These are phyloP conservation scores for Populus hybrid DNA, from an alignment of 441 rosid genomes.

Conservation along the genomic window DNA sequence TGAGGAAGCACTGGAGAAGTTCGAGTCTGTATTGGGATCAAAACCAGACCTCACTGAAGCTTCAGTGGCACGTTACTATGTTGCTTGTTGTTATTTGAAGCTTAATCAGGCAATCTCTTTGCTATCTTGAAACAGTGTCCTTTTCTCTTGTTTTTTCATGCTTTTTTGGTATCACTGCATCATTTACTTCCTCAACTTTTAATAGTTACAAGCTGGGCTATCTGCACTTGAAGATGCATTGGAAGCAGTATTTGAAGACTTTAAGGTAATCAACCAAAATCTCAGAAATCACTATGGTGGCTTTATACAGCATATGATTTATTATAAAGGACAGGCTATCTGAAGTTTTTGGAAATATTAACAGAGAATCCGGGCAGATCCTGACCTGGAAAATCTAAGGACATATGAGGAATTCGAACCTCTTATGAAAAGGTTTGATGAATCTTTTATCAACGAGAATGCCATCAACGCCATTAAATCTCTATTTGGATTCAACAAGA, in stretches of 20 bases:
- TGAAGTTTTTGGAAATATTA: conserved; percentile 24
- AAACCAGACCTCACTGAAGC: conserved; percentile 78
- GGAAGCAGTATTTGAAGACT: conserved; percentile 78
- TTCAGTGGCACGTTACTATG: conserved; percentile 87
- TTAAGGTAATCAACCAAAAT: conserved; percentile 49
- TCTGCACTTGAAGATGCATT: conserved; percentile 91
- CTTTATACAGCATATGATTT: neutral
- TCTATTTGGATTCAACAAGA: conserved; percentile 82
- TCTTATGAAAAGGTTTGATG: conserved; percentile 78
- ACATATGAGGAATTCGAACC: conserved; percentile 55
- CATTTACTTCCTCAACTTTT: neutral
- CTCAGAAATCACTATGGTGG: too few relatives aligned
- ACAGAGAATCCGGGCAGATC: conserved; percentile 89
- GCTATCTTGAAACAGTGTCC: neutral
- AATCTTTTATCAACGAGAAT: conserved; percentile 90
- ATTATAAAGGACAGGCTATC: neutral
- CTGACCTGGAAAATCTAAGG: conserved; percentile 71
- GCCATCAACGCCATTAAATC: conserved; percentile 94
- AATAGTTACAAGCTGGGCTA: conserved; percentile 82
- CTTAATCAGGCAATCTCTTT: conserved; percentile 65
- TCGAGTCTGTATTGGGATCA: conserved; percentile 90
- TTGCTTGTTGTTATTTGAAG: conserved; percentile 92
- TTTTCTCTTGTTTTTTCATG: neutral
- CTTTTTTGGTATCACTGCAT: neutral
- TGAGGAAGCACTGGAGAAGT: conserved; percentile 81